A percentile compares a stretch with the other conserved stretches of the same genome.
Evolutionary conservation across 371 early-diverging fungal genomes (phyloP).

Genomic region (Basidiobolus meristosporus): DNA sequence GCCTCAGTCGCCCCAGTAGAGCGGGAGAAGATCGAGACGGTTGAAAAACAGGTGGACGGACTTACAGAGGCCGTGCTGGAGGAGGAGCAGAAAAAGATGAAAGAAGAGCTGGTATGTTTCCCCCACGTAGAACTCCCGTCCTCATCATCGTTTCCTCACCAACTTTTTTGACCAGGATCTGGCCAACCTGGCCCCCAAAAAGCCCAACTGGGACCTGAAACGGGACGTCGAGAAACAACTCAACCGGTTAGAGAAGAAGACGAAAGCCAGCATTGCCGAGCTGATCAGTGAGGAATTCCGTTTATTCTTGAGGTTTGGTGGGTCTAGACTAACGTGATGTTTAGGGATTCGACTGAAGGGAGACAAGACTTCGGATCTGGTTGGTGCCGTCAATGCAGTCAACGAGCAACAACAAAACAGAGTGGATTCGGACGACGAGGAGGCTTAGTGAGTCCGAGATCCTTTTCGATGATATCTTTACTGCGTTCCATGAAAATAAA

Average conservation of each 20-base stretch:
- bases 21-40: constrained; percentile 7
- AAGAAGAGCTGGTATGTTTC: constrained; percentile 39
- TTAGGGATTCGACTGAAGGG: too few species aligned
- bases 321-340: too few species aligned
- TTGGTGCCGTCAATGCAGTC: too few species aligned
- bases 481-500: too few species aligned
- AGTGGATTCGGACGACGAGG: too few species aligned
- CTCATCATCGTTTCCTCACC: neutral
- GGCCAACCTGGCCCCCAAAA: constrained; percentile 57
- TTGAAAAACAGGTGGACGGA: constrained; percentile 32
- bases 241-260: constrained; percentile 43
- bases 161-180: constrained; percentile 29
- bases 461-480: too few species aligned
- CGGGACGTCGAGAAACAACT: constrained; percentile 62
- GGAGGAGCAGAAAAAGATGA: constrained; percentile 33
- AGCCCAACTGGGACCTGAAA: constrained; percentile 78
- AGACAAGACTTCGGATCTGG: too few species aligned
- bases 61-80: constrained; percentile 32
- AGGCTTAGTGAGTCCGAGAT: too few species aligned
- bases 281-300: constrained; percentile 28
- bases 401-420: too few species aligned
- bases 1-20: neutral
- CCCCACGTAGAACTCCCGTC: neutral
- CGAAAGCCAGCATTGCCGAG: constrained; percentile 54
- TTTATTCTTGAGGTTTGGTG: too few species aligned